phyloP scores from a whole-genome alignment of 2,329 filamentous ascomycete genomes.

The Colletotrichum lindemuthianum region DNA sequence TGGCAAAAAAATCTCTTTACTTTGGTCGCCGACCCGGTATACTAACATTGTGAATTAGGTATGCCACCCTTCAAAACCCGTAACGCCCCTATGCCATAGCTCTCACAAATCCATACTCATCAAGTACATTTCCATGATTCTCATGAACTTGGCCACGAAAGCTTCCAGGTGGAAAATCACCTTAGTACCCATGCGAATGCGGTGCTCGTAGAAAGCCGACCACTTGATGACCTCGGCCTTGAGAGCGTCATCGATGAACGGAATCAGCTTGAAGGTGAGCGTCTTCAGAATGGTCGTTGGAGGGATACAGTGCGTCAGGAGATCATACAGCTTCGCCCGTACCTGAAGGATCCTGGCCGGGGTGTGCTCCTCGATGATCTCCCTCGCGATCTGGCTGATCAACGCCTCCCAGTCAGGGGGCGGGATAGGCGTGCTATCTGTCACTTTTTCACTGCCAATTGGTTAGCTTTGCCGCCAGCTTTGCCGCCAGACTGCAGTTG shows the following conservation, averaged over 20 bases:
- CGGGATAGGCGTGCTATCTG: constrained; percentile 87
- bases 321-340: constrained; percentile 93
- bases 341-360: constrained; percentile 88
- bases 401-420: constrained; percentile 97
- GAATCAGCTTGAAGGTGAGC: constrained; percentile 90
- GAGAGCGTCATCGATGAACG: constrained; percentile 85
- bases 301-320: constrained; percentile 96
- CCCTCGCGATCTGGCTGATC: constrained; percentile 87
- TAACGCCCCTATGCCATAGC: constrained; percentile 39
- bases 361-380: constrained; percentile 94
- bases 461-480: constrained; percentile 46
- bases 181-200: constrained; percentile 91
- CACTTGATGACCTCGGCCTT: constrained; percentile 95
- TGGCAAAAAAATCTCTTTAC: not conserved
- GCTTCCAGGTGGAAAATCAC: constrained; percentile 98
- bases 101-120: constrained; percentile 83
- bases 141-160: constrained; percentile 99
- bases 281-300: constrained; percentile 94
- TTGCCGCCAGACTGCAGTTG: not conserved
- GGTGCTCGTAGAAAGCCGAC: constrained; percentile 97
- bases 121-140: constrained; percentile 88
- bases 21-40: constrained; percentile 15
- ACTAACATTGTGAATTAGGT: constrained; percentile 1
- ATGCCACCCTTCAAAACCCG: constrained; percentile 17
- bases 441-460: constrained; percentile 80